These are phyloP conservation scores for Suhomyces vadensis DNA, from an alignment of 805 yeast genomes.

Conservation along the genomic window DNA sequence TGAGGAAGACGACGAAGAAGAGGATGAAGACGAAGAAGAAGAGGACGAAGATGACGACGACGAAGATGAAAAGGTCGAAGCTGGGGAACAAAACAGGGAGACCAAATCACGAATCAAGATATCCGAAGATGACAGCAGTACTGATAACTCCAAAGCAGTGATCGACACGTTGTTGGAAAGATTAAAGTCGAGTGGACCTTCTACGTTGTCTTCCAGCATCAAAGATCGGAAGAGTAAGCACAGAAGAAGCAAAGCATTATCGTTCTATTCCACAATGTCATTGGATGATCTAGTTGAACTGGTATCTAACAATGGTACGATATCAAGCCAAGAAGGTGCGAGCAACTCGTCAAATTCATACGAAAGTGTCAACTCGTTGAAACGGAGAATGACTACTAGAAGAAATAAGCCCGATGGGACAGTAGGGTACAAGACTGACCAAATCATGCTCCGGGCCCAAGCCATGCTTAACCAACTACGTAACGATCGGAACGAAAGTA, in stretches of 20 bases:
- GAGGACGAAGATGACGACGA: not conserved
- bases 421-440: slow-evolving; percentile 21
- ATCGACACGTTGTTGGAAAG: slow-evolving; percentile 35
- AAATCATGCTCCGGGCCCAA: slow-evolving; percentile 39
- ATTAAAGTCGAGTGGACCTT: slow-evolving; percentile 31
- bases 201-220: slow-evolving; percentile 13
- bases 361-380: slow-evolving; percentile 40
- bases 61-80: slow-evolving; percentile 12
- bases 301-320: not conserved
- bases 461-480: slow-evolving; percentile 40
- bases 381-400: slow-evolving; percentile 40
- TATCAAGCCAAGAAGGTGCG: not conserved
- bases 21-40: not conserved
- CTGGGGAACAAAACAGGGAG: slow-evolving; percentile 14
- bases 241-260: slow-evolving; percentile 34
- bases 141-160: slow-evolving; percentile 23
- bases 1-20: slow-evolving; percentile 15
- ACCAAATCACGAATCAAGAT: slow-evolving; percentile 1
- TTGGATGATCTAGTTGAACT: slow-evolving; percentile 23
- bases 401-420: slow-evolving; percentile 17
- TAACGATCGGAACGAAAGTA: slow-evolving; percentile 12
- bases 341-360: slow-evolving; percentile 17
- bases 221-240: slow-evolving; percentile 20
- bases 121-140: slow-evolving; percentile 2
- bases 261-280: slow-evolving; percentile 33